Percentiles rank a stretch among this genome's conserved stretches.
phyloP scores from a whole-genome alignment of 2,329 filamentous ascomycete genomes.

The Coniochaeta hoffmannii region DNA sequence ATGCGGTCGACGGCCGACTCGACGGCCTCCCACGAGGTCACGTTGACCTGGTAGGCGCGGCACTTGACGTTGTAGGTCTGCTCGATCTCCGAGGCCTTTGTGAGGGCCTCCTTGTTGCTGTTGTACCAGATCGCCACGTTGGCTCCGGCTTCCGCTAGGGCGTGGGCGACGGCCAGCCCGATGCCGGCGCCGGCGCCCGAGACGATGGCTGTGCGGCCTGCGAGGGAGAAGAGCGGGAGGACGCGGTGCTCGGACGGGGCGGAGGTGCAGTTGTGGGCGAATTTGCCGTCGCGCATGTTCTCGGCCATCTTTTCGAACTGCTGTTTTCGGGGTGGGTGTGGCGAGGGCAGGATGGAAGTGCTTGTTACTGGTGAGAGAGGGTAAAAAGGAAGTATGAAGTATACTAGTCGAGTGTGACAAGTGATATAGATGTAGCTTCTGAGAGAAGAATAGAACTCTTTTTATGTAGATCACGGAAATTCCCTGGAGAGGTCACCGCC shows the following conservation, averaged over 20 bases:
- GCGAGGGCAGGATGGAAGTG: not conserved
- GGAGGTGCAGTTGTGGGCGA: constrained; percentile 49
- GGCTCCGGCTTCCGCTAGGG: constrained; percentile 61
- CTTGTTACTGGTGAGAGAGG: too few species aligned
- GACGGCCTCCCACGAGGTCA: constrained; percentile 45
- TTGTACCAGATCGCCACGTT: constrained; percentile 70
- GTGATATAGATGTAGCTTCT: too few species aligned
- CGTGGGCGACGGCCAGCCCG: constrained; percentile 56
- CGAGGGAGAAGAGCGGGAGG: constrained; percentile 60
- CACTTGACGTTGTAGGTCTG: constrained; percentile 61
- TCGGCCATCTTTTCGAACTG: constrained; percentile 25
- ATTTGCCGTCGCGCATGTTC: constrained; percentile 37
- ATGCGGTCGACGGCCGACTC: constrained; percentile 42
- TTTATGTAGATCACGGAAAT: not conserved
- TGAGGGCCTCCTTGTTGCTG: constrained; percentile 56
- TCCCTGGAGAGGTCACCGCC: not conserved
- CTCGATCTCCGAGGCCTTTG: constrained; percentile 55
- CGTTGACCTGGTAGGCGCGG: constrained; percentile 56
- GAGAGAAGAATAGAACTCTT: not conserved
- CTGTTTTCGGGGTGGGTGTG: not conserved
- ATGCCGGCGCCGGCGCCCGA: constrained; percentile 62
- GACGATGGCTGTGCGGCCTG: constrained; percentile 63
- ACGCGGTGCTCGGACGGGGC: constrained; percentile 41
- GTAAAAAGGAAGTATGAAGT: too few species aligned
- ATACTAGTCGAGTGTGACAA: too few species aligned